Evolutionary conservation across 371 early-diverging fungal genomes (phyloP).

Genomic region (Conidiobolus incongruus): DNA sequence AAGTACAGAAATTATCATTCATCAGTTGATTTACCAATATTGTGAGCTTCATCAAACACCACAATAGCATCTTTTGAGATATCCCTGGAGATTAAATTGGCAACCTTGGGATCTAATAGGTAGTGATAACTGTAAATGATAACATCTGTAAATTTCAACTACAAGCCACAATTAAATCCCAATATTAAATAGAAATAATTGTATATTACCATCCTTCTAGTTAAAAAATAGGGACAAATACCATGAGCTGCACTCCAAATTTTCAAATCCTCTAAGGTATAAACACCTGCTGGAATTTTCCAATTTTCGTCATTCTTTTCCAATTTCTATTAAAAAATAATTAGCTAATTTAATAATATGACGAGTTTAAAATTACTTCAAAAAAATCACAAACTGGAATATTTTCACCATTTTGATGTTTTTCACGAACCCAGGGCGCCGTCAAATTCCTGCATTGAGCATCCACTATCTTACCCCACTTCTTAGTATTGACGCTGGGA

Average conservation of each 20-base stretch:
- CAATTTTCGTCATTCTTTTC: conserved; percentile 43
- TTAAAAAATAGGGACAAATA: conserved; percentile 92
- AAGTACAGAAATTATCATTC: no score
- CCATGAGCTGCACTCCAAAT: conserved; percentile 42
- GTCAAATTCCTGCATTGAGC: conserved; percentile 80
- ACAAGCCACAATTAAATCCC: background rate
- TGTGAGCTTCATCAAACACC: conserved; percentile 99
- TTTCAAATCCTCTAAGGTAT: conserved; percentile 87
- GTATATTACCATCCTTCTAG: conserved; percentile 49
- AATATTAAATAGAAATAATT: background rate
- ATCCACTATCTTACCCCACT: conserved; percentile 70
- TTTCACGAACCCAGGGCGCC: conserved; percentile 78
- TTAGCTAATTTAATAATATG: background rate
- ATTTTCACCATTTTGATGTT: conserved; percentile 10
- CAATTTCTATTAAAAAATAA: conserved; percentile 14
- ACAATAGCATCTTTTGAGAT: conserved; percentile 89
- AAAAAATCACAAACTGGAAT: conserved; percentile 61
- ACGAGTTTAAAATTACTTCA: conserved; percentile 33
- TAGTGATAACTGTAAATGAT: conserved; percentile 98
- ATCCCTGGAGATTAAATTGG: conserved; percentile 86
- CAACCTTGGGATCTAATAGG: conserved; percentile 97
- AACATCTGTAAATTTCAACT: conserved; percentile 86
- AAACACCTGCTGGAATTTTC: conserved; percentile 74
- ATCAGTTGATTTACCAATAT: conserved; percentile 61
- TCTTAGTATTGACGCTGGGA: conserved; percentile 59